These are phyloP conservation scores for Calonectria honghensis DNA, from an alignment of 2,329 filamentous ascomycete species.

Conservation along the genomic window DNA sequence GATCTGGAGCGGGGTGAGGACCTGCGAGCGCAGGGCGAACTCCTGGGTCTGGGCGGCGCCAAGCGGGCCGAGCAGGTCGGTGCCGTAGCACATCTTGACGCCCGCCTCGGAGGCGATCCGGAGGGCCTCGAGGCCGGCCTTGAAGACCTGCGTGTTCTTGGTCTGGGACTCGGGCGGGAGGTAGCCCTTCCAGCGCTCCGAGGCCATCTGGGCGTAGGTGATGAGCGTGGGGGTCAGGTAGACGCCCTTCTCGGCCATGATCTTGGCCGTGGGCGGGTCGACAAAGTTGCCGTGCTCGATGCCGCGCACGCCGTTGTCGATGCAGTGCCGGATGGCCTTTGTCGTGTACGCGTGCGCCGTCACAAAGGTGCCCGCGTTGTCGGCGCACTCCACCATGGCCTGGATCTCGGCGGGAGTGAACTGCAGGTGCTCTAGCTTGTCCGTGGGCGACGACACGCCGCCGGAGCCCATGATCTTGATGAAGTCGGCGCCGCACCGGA, in stretches of 20 bases:
- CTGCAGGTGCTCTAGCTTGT: constrained; percentile 71
- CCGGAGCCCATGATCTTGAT: constrained; percentile 78
- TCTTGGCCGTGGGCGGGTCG: constrained; percentile 63
- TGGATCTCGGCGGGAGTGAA: constrained; percentile 74
- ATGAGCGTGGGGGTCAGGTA: constrained; percentile 73
- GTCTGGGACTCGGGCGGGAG: constrained; percentile 64
- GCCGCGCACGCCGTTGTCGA: constrained; percentile 63
- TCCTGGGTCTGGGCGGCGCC: constrained; percentile 56
- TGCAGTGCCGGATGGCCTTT: constrained; percentile 70
- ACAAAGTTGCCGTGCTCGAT: constrained; percentile 69
- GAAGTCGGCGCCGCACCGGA: constrained; percentile 74
- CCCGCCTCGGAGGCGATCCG: constrained; percentile 70
- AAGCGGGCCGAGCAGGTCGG: constrained; percentile 58
- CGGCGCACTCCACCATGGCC: constrained; percentile 70
- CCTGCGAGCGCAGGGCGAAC: constrained; percentile 54
- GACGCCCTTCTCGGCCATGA: constrained; percentile 69
- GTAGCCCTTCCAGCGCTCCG: constrained; percentile 63
- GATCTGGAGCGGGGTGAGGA: constrained; percentile 47
- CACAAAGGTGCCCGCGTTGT: constrained; percentile 70
- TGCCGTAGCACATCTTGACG: constrained; percentile 73
- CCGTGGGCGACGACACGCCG: constrained; percentile 73
- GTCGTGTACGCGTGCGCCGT: constrained; percentile 76
- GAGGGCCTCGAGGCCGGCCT: constrained; percentile 66
- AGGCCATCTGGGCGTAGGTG: constrained; percentile 69
- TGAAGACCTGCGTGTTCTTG: constrained; percentile 71